A percentile compares a stretch with the other conserved stretches of the same genome.
phyloP scores from a whole-genome alignment of 1,284 basidiomycete species.

The Marasmius sp. region DNA sequence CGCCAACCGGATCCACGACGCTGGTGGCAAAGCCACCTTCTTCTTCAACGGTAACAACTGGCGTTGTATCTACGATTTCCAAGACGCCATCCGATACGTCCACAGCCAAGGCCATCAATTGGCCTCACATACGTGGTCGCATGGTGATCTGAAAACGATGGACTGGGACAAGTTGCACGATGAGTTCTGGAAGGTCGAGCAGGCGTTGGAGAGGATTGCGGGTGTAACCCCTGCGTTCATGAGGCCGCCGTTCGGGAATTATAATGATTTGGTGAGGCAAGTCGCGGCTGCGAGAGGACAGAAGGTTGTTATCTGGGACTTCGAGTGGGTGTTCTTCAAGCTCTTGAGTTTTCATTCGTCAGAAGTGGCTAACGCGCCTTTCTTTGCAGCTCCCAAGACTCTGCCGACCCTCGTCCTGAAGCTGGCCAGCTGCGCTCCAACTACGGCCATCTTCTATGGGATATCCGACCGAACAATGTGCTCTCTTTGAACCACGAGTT shows the following conservation, averaged over 20 bases:
- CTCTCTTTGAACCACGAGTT: neutral
- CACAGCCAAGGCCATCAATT: slow-evolving; percentile 47
- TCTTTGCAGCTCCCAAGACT: neutral
- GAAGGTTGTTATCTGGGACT: slow-evolving; percentile 4
- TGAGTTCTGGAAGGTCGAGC: slow-evolving; percentile 18
- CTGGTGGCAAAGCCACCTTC: slow-evolving; percentile 41
- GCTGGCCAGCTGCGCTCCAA: neutral
- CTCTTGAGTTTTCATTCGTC: neutral
- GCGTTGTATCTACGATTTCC: slow-evolving; percentile 49
- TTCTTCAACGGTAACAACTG: slow-evolving; percentile 37
- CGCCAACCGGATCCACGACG: slow-evolving; percentile 27
- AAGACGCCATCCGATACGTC: slow-evolving; percentile 32
- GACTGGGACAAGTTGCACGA: slow-evolving; percentile 29
- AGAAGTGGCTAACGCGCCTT: neutral
- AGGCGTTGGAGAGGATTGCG: slow-evolving; percentile 49
- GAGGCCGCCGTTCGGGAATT: slow-evolving; percentile 49
- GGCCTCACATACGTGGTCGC: slow-evolving; percentile 57
- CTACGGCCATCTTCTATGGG: too few species aligned
- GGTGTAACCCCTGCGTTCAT: slow-evolving; percentile 47
- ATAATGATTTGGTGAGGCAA: slow-evolving; percentile 48
- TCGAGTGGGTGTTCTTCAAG: neutral
- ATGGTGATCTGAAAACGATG: slow-evolving; percentile 44
- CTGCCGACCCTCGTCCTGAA: neutral
- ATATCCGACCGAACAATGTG: neutral
- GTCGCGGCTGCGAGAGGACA: slow-evolving; percentile 28